Conservation (phyloP, 805 yeast species). For the Clavispora phyllophila region DNA sequence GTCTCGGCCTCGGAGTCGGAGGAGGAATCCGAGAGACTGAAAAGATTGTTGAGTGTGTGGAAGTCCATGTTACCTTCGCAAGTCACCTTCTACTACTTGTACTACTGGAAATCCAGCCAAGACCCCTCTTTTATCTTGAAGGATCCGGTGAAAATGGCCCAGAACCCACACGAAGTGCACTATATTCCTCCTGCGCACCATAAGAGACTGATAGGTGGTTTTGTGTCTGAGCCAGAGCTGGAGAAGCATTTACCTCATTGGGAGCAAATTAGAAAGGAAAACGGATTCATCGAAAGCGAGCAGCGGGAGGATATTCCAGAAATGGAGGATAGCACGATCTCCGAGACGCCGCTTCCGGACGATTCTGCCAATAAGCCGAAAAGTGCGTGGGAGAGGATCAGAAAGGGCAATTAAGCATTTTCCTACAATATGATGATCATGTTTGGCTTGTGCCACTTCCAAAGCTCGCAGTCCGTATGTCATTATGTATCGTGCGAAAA, state of each 20-base stretch:
- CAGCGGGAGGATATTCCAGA: neutral
- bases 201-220: too few relatives aligned
- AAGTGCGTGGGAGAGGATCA: slow-evolving; percentile 16
- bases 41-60: slow-evolving; percentile 28
- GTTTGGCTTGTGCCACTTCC: too few relatives aligned
- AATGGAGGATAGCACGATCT: too few relatives aligned
- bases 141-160: slow-evolving; percentile 46
- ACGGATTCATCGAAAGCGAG: slow-evolving; percentile 16
- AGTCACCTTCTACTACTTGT: slow-evolving; percentile 40
- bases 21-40: slow-evolving; percentile 6
- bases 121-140: slow-evolving; percentile 49
- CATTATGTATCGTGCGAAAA: neutral
- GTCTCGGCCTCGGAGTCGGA: slow-evolving; percentile 10
- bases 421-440: too few relatives aligned
- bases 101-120: slow-evolving; percentile 46
- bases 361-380: neutral
- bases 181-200: slow-evolving; percentile 17
- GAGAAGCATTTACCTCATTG: slow-evolving; percentile 23
- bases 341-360: neutral
- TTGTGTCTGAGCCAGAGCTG: slow-evolving; percentile 5
- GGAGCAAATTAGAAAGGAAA: slow-evolving; percentile 32
- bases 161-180: slow-evolving; percentile 25
- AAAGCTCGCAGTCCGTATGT: too few relatives aligned
- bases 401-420: slow-evolving; percentile 7
- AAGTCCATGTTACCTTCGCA: slow-evolving; percentile 28